These are phyloP conservation scores for Chaetomium cochliodes DNA, from an alignment of 495 filamentous ascomycete genomes.

Conservation along the genomic window DNA sequence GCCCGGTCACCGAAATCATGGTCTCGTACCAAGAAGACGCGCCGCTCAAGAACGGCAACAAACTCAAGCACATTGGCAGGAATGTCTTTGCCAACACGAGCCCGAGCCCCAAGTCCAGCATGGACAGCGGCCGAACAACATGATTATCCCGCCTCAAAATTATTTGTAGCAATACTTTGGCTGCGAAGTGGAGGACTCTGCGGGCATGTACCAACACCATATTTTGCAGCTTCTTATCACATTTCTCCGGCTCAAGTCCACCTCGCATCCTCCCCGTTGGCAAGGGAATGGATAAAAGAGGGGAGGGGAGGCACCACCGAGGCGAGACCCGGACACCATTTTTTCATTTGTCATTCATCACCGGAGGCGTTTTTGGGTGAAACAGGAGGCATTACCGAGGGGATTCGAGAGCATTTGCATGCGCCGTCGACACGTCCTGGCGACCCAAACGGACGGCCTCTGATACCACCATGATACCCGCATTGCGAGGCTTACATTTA, in stretches of 20 bases:
- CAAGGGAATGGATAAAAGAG: not conserved
- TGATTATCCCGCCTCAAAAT: conserved; percentile 9
- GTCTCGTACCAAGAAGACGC: conserved; percentile 42
- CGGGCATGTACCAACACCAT: conserved; percentile 11
- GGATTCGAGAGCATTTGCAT: conserved; percentile 12
- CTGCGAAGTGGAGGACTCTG: not conserved
- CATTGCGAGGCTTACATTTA: conserved; percentile 24
- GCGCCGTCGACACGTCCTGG: conserved; percentile 21
- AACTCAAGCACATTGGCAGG: conserved; percentile 49
- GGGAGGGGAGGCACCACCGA: not conserved
- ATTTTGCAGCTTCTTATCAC: not conserved
- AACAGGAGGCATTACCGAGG: not conserved
- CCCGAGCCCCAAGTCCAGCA: conserved; percentile 48
- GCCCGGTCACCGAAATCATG: conserved; percentile 54
- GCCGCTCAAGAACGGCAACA: conserved; percentile 43
- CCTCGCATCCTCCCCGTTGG: not conserved
- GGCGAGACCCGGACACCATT: conserved; percentile 8
- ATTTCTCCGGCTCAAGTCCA: not conserved
- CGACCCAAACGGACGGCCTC: conserved; percentile 14
- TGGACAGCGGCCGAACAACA: conserved; percentile 38
- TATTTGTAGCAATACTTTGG: conserved; percentile 1
- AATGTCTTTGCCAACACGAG: conserved; percentile 48
- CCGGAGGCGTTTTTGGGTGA: conserved; percentile 5
- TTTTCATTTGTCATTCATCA: conserved; percentile 10
- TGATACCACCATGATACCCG: conserved; percentile 26